Conservation (phyloP, 257 asterid genomes). For the Eucommia ulmoides region DNA sequence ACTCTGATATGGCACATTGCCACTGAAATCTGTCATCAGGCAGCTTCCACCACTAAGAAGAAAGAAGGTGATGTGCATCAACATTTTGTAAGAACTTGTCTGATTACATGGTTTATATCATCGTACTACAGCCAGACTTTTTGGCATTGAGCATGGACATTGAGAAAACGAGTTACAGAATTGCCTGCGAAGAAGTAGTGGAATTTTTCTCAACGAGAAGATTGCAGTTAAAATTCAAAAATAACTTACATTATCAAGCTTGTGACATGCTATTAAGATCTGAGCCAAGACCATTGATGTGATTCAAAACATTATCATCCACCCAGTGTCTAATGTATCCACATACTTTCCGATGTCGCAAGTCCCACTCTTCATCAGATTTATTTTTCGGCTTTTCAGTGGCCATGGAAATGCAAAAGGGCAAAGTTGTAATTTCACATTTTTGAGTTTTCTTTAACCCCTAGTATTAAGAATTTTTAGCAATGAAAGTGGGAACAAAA, state of each 20-base stretch:
- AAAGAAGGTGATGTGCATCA: neutral
- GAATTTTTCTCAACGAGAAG: constrained; percentile 12
- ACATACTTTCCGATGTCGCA: no score
- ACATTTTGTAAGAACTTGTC: constrained; percentile 35
- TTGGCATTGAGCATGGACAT: constrained; percentile 43
- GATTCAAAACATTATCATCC: no score
- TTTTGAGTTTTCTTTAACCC: no score
- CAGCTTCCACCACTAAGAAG: neutral
- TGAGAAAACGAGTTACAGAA: constrained; percentile 38
- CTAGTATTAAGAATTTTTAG: no score
- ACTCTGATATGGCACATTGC: constrained; percentile 46
- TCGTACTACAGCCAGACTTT: constrained; percentile 41
- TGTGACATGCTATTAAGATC: no score
- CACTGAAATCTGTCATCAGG: constrained; percentile 37
- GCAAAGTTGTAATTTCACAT: no score
- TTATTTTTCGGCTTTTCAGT: no score
- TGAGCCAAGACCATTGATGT: no score
- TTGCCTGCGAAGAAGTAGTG: constrained; percentile 37
- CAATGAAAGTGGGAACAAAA: no score
- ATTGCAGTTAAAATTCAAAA: neutral
- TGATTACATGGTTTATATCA: constrained; percentile 42
- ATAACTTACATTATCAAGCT: constrained; percentile 5
- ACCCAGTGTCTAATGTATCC: no score
- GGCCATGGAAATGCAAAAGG: no score
- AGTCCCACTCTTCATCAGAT: no score